Conservation (phyloP, 2,329 filamentous ascomycete genomes). For the Calonectria ilicicola region DNA sequence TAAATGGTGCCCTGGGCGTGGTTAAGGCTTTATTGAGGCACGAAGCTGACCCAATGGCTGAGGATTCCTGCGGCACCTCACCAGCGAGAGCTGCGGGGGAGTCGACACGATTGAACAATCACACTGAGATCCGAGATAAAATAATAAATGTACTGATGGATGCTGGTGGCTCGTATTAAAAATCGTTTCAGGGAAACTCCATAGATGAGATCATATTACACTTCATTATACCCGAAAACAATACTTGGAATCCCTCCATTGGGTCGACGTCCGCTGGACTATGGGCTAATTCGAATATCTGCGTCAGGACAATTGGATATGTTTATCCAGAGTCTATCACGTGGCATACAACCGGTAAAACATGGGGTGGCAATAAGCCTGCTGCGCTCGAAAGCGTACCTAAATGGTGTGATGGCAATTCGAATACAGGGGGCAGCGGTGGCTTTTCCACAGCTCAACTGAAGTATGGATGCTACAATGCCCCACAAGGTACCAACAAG, state of each 20-base stretch:
- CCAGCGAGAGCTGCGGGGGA: background rate
- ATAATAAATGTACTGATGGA: background rate
- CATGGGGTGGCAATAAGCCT: too few relatives aligned
- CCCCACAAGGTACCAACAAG: background rate
- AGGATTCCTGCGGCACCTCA: background rate
- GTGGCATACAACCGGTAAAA: too few relatives aligned
- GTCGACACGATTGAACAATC: background rate
- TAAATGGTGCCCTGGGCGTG: background rate
- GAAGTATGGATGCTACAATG: background rate
- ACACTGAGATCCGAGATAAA: background rate
- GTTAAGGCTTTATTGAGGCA: background rate
- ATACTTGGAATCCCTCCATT: too few relatives aligned
- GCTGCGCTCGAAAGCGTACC: too few relatives aligned
- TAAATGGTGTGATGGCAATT: too few relatives aligned
- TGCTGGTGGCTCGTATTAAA: background rate
- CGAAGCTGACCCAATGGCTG: background rate
- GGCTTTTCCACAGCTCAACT: background rate
- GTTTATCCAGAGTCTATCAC: too few relatives aligned
- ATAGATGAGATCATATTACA: background rate
- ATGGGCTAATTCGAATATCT: too few relatives aligned
- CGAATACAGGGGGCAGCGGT: background rate
- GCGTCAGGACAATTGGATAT: too few relatives aligned
- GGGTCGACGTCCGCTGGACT: too few relatives aligned
- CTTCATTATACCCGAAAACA: background rate
- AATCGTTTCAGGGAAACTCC: background rate